Evolutionary conservation across 2,329 filamentous ascomycete genomes (phyloP).

Genomic region (Aspergillus ochraceoroseus): DNA sequence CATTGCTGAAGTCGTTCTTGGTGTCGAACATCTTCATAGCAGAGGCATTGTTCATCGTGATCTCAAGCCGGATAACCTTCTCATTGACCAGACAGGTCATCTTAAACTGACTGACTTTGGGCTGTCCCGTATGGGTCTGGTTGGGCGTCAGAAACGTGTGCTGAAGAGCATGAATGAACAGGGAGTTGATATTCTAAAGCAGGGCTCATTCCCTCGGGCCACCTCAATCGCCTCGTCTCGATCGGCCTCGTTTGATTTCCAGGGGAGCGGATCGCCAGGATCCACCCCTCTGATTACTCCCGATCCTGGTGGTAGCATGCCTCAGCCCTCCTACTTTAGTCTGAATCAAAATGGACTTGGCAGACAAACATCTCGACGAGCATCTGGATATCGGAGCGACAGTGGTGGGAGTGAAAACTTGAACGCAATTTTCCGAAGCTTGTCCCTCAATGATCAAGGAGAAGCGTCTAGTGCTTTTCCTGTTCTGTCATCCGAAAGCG

Average conservation of each 20-base stretch:
- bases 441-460: constrained; percentile 63
- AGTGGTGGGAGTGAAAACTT: constrained; percentile 86
- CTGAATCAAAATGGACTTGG: constrained; percentile 50
- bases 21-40: constrained; percentile 90
- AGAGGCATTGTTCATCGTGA: constrained; percentile 95
- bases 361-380: constrained; percentile 60
- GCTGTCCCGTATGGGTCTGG: constrained; percentile 90
- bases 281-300: constrained; percentile 85
- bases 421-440: constrained; percentile 72
- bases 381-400: constrained; percentile 82
- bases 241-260: constrained; percentile 88
- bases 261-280: constrained; percentile 71
- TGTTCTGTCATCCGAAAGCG: constrained; percentile 39
- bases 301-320: constrained; percentile 60
- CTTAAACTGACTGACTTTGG: constrained; percentile 97
- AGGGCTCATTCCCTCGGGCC: constrained; percentile 82
- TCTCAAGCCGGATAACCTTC: constrained; percentile 90
- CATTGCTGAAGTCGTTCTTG: constrained; percentile 90
- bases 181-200: constrained; percentile 87
- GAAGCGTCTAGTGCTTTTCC: constrained; percentile 41
- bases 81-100: constrained; percentile 95
- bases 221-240: constrained; percentile 83
- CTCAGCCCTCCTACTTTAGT: constrained; percentile 90
- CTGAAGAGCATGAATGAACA: constrained; percentile 72
- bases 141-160: constrained; percentile 92